Evolutionary conservation across 2,329 filamentous ascomycete genomes (phyloP).

Genomic region (Nothophaeocryptopus gaeumannii): DNA sequence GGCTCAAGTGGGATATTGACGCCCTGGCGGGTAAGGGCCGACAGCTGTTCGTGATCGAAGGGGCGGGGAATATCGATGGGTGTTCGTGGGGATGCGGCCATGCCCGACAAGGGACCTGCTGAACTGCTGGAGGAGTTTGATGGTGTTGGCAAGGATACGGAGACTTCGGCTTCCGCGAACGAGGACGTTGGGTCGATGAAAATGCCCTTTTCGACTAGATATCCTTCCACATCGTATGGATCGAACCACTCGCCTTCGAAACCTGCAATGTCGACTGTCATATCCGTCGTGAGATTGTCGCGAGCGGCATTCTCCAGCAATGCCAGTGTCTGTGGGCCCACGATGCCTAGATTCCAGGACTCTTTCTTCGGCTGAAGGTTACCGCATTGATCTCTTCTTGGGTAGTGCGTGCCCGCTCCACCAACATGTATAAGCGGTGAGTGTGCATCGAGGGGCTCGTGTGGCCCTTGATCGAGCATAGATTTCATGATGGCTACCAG

Average conservation of each 20-base stretch:
- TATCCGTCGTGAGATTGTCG: constrained; percentile 29
- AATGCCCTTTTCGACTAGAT: constrained; percentile 63
- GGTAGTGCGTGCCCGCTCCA: constrained; percentile 65
- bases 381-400: constrained; percentile 46
- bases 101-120: background rate
- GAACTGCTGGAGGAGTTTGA: background rate
- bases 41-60: constrained; percentile 14
- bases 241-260: constrained; percentile 77
- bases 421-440: constrained; percentile 65
- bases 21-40: constrained; percentile 1
- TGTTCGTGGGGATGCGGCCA: background rate
- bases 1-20: background rate
- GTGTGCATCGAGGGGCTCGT: constrained; percentile 57
- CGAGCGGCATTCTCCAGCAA: constrained; percentile 27
- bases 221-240: constrained; percentile 71
- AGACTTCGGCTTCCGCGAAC: constrained; percentile 56
- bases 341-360: constrained; percentile 29
- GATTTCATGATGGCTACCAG: constrained; percentile 36
- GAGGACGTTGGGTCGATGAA: constrained; percentile 60
- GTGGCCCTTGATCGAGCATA: constrained; percentile 38
- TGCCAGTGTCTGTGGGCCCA: constrained; percentile 31
- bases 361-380: constrained; percentile 51
- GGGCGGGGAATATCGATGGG: background rate
- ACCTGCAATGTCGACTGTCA: constrained; percentile 55
- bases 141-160: background rate